These are phyloP conservation scores for Myriosclerotinia scirpicola DNA, from an alignment of 2,329 filamentous ascomycete species.

Conservation along the genomic window DNA sequence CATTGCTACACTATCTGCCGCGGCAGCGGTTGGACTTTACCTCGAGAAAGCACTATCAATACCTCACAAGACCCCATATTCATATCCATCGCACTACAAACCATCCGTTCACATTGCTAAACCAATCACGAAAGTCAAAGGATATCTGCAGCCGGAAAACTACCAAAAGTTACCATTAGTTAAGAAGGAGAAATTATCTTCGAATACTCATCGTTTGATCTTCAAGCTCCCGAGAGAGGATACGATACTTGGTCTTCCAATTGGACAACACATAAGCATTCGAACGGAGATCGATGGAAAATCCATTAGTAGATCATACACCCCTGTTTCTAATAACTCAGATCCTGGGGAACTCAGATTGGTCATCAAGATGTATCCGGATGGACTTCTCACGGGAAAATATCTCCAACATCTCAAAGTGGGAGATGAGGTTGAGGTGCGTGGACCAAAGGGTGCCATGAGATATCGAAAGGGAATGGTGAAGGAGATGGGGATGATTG, in stretches of 20 bases:
- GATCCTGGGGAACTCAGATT: conserved; percentile 52
- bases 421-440: conserved; percentile 52
- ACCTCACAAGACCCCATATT: conserved; percentile 24
- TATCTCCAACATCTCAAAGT: conserved; percentile 50
- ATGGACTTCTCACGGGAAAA: conserved; percentile 51
- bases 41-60: conserved; percentile 20
- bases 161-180: conserved; percentile 31
- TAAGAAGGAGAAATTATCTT: conserved; percentile 28
- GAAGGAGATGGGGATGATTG: conserved; percentile 55
- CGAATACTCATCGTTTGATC: conserved; percentile 28
- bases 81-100: conserved; percentile 26
- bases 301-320: conserved; percentile 44
- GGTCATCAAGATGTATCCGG: conserved; percentile 52
- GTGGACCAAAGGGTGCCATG: conserved; percentile 59
- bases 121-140: conserved; percentile 23
- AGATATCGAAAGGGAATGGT: conserved; percentile 48
- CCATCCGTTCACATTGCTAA: conserved; percentile 22
- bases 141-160: conserved; percentile 26
- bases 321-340: conserved; percentile 50
- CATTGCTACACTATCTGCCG: conserved; percentile 18
- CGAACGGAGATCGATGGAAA: conserved; percentile 41
- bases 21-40: conserved; percentile 18
- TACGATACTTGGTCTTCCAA: conserved; percentile 44
- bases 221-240: conserved; percentile 41
- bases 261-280: conserved; percentile 46